These are phyloP conservation scores for Candida palmyrensis DNA, from an alignment of 805 yeast genomes.

Conservation along the genomic window DNA sequence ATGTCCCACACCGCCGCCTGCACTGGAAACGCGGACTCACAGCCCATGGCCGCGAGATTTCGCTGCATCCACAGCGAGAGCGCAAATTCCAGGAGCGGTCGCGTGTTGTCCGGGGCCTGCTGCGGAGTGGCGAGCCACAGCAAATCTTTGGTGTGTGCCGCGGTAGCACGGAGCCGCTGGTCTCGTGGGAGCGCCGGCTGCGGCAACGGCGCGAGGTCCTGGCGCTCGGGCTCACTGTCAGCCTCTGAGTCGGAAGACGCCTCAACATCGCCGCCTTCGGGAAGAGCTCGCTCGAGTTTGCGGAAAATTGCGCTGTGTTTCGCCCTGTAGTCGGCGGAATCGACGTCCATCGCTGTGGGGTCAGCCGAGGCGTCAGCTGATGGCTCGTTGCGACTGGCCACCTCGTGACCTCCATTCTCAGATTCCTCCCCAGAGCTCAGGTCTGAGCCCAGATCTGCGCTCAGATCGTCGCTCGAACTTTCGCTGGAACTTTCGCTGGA, in stretches of 20 bases:
- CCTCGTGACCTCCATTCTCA: slow-evolving; percentile 8
- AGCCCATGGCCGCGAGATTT: slow-evolving; percentile 45
- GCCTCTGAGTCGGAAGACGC: neutral
- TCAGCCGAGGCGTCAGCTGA: slow-evolving; percentile 1
- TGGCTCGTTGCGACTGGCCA: slow-evolving; percentile 4
- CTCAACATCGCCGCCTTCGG: slow-evolving; percentile 12
- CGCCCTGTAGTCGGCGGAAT: slow-evolving; percentile 11
- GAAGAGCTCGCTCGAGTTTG: slow-evolving; percentile 14
- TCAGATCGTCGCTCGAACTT: too few species aligned
- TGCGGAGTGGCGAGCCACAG: slow-evolving; percentile 68
- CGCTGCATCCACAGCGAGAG: slow-evolving; percentile 39
- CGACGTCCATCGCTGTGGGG: slow-evolving; percentile 11
- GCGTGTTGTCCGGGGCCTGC: slow-evolving; percentile 44
- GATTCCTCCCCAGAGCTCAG: slow-evolving; percentile 2
- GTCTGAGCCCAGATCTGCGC: too few species aligned
- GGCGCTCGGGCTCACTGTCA: slow-evolving; percentile 8
- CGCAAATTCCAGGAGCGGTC: slow-evolving; percentile 45
- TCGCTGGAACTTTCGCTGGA: too few species aligned
- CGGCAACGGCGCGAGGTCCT: slow-evolving; percentile 67
- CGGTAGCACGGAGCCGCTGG: slow-evolving; percentile 24
- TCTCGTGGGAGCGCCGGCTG: slow-evolving; percentile 71
- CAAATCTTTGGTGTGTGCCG: slow-evolving; percentile 29
- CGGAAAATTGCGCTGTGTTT: slow-evolving; percentile 17
- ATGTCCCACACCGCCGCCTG: slow-evolving; percentile 65
- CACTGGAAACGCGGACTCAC: slow-evolving; percentile 65